phyloP scores from a whole-genome alignment of 2,329 filamentous ascomycete genomes.

The Lojkania enalia region DNA sequence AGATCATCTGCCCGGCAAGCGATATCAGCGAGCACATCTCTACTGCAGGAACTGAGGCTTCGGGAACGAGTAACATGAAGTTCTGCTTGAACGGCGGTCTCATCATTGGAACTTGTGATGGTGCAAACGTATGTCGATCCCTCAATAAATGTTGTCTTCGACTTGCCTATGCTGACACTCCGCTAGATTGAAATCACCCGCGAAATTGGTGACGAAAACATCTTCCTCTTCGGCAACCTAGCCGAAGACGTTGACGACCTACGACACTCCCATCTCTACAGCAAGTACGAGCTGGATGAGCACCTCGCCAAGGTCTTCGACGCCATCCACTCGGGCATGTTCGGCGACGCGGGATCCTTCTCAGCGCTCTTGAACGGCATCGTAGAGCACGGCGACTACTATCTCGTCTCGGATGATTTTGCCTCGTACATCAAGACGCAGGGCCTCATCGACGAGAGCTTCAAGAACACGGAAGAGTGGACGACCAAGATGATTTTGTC shows the following conservation, averaged over 20 bases:
- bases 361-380: constrained; percentile 82
- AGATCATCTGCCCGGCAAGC: constrained; percentile 91
- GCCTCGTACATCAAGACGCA: constrained; percentile 92
- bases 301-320: constrained; percentile 81
- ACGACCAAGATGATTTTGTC: constrained; percentile 84
- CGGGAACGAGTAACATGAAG: constrained; percentile 98
- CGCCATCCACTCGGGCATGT: constrained; percentile 76
- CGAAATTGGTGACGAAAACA: constrained; percentile 94
- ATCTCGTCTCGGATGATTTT: constrained; percentile 97
- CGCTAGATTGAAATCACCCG: constrained; percentile 92
- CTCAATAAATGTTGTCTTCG: background rate
- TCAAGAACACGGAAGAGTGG: constrained; percentile 91
- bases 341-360: constrained; percentile 80
- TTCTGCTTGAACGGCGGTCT: constrained; percentile 96
- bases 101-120: constrained; percentile 97
- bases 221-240: constrained; percentile 96
- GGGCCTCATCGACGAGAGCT: constrained; percentile 85
- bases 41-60: constrained; percentile 88
- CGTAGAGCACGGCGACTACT: constrained; percentile 93
- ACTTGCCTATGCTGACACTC: constrained; percentile 5
- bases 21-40: constrained; percentile 99
- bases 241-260: constrained; percentile 96
- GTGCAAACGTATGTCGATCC: constrained; percentile 82
- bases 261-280: constrained; percentile 86
- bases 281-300: constrained; percentile 74